phyloP scores from a whole-genome alignment of 2,329 filamentous ascomycete genomes.

The Incumbomyces lentus region DNA sequence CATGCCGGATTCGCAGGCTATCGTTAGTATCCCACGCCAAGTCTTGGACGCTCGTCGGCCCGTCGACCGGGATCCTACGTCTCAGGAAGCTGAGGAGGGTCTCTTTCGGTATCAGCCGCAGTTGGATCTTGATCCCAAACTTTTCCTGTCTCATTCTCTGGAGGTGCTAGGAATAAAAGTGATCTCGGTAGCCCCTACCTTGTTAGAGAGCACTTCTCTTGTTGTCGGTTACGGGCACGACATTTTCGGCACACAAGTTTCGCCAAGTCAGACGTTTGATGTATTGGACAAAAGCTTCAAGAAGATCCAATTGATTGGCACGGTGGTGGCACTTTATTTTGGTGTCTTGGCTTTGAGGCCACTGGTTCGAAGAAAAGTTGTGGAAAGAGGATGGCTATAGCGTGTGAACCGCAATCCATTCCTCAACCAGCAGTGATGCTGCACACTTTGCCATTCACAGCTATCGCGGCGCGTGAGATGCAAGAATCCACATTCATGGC shows the following conservation, averaged over 20 bases:
- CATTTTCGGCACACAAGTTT: conserved; percentile 73
- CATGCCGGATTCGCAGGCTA: conserved; percentile 59
- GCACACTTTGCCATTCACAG: too few species aligned
- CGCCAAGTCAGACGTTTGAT: conserved; percentile 86
- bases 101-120: conserved; percentile 64
- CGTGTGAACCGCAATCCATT: too few species aligned
- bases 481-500: too few species aligned
- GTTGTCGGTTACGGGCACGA: conserved; percentile 79
- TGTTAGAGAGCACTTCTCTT: conserved; percentile 84
- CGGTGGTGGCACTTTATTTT: conserved; percentile 66
- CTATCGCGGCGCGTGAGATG: too few species aligned
- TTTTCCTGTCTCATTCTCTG: conserved; percentile 68
- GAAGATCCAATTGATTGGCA: conserved; percentile 72
- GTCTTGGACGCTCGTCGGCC: conserved; percentile 79
- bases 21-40: conserved; percentile 68
- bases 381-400: conserved; percentile 17
- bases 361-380: conserved; percentile 53
- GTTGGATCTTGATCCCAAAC: conserved; percentile 74
- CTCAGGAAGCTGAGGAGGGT: conserved; percentile 73
- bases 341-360: conserved; percentile 73
- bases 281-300: conserved; percentile 89
- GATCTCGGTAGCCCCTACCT: conserved; percentile 64
- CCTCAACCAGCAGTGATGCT: too few species aligned
- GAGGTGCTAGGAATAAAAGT: conserved; percentile 66
- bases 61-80: conserved; percentile 69